Conservation (phyloP, 495 filamentous ascomycete species). For the Trypethelium eluteriae region DNA sequence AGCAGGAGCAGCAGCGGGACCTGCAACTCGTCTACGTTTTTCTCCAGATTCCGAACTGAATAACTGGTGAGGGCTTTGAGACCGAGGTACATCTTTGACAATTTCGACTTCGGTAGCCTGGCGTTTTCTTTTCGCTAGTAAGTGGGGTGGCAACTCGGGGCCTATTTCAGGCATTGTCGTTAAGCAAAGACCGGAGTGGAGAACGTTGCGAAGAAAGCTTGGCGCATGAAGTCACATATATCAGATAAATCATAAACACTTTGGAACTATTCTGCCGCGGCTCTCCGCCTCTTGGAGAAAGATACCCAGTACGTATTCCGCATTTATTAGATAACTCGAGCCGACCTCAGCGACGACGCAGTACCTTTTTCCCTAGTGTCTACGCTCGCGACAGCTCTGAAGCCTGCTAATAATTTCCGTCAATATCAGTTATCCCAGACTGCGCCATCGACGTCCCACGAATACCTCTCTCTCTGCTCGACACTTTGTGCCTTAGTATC, state of each 20-base stretch:
- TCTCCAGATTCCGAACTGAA: conserved; percentile 30
- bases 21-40: conserved; percentile 43
- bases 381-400: too few relatives aligned
- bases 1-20: conserved; percentile 43
- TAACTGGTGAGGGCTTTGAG: conserved; percentile 27
- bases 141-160: conserved; percentile 36
- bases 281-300: too few relatives aligned
- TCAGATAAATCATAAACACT: background rate
- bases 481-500: background rate
- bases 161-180: conserved; percentile 36
- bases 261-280: conserved; percentile 2
- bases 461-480: background rate
- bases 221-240: too few relatives aligned
- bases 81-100: conserved; percentile 19
- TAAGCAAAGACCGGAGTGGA: background rate
- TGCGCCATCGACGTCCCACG: background rate
- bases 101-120: conserved; percentile 29
- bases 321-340: too few relatives aligned
- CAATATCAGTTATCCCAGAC: too few relatives aligned
- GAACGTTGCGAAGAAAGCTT: too few relatives aligned
- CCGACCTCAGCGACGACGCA: too few relatives aligned
- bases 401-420: too few relatives aligned
- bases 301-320: too few relatives aligned
- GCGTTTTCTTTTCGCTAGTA: conserved; percentile 37
- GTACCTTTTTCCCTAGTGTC: too few relatives aligned